Base-by-base conservation (phyloP, 1,284 basidiomycete genomes). In the Rhodotorula glutinis region DNA sequence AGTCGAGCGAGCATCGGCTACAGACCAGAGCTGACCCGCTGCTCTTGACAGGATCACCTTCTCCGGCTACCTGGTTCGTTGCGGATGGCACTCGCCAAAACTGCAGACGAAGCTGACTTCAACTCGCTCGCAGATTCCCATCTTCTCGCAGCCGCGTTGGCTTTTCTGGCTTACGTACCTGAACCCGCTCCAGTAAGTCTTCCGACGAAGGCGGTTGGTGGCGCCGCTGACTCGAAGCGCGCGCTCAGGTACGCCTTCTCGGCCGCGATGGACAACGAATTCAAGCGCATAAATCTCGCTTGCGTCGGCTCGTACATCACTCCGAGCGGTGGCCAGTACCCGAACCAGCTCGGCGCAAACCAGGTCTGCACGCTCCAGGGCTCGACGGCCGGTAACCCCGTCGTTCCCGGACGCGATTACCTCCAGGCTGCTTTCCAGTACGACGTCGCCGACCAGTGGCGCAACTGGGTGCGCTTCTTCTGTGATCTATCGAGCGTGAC, bases 271-370 rank as follows among this genome's bases (percentile, higher is more conserved):
- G 64, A 72, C 63, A 83, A 83, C 77, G 82, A 83, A 76, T 83
- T 83, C 64, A 62, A 66, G 38, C 54, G 62, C 11, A 67, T 61
- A 47, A 64, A 86, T 82, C 77, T 91, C 51, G 81, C 80, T 2
- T 92, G 90, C 73, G 86, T 89, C 75, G 85, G 86, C 19, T 80
- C 77, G 43, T 87, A 85, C 74, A 82, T 91, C 62, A 82, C 90
- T 27, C 91, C 91, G 1, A 76, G 79, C 69, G 81, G 79, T 73
- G 65, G 74, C 60, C 80, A 75, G 60, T 65, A 75, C 29, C 82
- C 81, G 59, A 58, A 74, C 0, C 55, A 59, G 2, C 79, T 79
- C 53, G 77, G 81, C 0, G 79, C 81, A 0, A 78, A 76, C 52
- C 70, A 73, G 49, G 65, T 70, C 51, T 73, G 72, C 61, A 73